Base-by-base conservation (phyloP, 2,329 filamentous ascomycete species). In the Didymella pinodella region DNA sequence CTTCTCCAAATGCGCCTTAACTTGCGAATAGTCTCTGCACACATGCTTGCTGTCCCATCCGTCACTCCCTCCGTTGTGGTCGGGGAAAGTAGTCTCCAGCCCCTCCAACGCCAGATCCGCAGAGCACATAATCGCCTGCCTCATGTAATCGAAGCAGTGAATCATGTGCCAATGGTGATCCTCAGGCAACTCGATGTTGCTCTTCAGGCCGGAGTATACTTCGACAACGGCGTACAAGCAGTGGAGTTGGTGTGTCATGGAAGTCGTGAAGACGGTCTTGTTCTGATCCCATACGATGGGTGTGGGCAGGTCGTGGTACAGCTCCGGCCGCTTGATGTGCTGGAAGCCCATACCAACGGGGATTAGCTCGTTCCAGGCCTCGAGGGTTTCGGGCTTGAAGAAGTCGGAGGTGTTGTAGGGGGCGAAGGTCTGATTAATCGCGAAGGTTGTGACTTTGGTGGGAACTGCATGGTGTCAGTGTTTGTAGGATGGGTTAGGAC, bases 111-210 rank as follows among this genome's bases (percentile, higher is more conserved):
- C 60, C 65, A 75, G 66, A 62, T 76, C 73, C 1, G 73, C 73
- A 26, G 45, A 59, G 44, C 73, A 76, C 65, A 74, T 62, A 43
- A 76, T 76, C 0, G 73, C 68, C 48, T 76, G 73, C 0, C 73
- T 66, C 71, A 76, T 69, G 58, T 75, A 76, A 41, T 76, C 73
- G 48, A 75, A 76, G 64, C 73, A 75, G 48, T 76, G 73, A 25
- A 75, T 76, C 71, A 75, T 75, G 49, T 76, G 73, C 73, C 72
- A 75, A 60, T 75, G 73, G 50, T 75, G 72, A 47, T 75, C 72
- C 31, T 75, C 72, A 38, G 71, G 69, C 12, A 75, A 60, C 18
- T 62, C 41, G 32, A 65, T 65, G 28, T 65, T 62, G 22, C 63
- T 65, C 7, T 61, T 73, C 31, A 75, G 59, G 6, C 69, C 71